Evolutionary conservation across 108 stramenopile genomes (phyloP).

Genomic region (Ochromonas danica): DNA sequence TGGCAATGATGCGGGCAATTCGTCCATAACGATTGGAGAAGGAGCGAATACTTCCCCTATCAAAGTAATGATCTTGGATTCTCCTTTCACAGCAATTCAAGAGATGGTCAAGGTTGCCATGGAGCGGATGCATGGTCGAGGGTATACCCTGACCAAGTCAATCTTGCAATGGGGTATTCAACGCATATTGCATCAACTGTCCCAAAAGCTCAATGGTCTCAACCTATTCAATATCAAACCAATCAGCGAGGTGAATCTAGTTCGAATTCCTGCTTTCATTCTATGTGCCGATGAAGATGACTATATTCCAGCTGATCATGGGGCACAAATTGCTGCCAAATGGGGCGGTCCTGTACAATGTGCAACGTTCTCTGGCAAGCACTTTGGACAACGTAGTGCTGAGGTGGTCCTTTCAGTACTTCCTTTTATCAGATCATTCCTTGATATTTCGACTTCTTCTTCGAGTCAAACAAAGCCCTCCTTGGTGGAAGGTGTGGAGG

Average conservation of each 20-base stretch:
- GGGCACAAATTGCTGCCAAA: not conserved
- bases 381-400: not conserved
- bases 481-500: too few relatives aligned
- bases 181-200: not conserved
- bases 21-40: too few relatives aligned
- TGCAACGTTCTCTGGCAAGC: not conserved
- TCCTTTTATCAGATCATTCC: not conserved
- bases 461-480: too few relatives aligned
- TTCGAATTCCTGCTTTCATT: not conserved
- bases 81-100: slow-evolving; percentile 18
- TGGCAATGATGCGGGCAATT: too few relatives aligned
- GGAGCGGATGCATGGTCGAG: not conserved
- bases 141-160: not conserved
- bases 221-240: not conserved
- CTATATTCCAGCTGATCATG: slow-evolving; percentile 12
- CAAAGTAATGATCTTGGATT: slow-evolving; percentile 5
- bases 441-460: not conserved
- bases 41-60: not conserved
- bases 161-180: not conserved
- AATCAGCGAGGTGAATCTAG: not conserved
- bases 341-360: not conserved
- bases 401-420: not conserved
- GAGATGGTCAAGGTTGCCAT: slow-evolving; percentile 15
- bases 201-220: not conserved
- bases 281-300: slow-evolving; percentile 18